Conservation (phyloP, 257 asterid genomes). For the Solanum bulbocastanum region DNA sequence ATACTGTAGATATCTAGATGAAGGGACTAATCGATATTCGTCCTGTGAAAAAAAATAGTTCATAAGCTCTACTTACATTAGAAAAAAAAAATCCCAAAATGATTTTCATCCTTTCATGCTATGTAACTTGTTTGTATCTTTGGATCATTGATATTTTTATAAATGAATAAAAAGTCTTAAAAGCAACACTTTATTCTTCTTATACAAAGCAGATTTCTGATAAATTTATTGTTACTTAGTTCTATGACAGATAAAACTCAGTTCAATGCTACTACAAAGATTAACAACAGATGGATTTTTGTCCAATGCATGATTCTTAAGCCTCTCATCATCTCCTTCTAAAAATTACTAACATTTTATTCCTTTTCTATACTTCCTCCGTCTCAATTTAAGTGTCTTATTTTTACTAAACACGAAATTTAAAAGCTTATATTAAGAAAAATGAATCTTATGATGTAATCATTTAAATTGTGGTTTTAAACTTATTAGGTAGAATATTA, state of each 20-base stretch:
- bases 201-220: neutral
- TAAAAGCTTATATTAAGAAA: no score
- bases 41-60: neutral
- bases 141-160: neutral
- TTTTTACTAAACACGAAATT: neutral
- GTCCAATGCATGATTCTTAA: neutral
- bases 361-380: neutral
- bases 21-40: neutral
- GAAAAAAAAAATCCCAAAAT: neutral
- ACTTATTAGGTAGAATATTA: neutral
- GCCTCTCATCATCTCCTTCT: neutral
- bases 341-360: no score
- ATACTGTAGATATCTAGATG: slow-evolving; percentile 3
- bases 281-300: neutral
- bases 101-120: neutral
- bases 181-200: neutral
- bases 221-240: neutral
- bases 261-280: neutral
- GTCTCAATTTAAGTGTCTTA: neutral
- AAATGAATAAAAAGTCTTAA: neutral
- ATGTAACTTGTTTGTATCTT: neutral
- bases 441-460: no score
- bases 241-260: neutral
- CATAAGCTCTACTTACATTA: neutral
- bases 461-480: no score